A percentile compares a stretch with the other conserved stretches of the same genome.
Evolutionary conservation across 192 early-diverging fungal species (phyloP).

Genomic region (Umbelopsis isabellina): DNA sequence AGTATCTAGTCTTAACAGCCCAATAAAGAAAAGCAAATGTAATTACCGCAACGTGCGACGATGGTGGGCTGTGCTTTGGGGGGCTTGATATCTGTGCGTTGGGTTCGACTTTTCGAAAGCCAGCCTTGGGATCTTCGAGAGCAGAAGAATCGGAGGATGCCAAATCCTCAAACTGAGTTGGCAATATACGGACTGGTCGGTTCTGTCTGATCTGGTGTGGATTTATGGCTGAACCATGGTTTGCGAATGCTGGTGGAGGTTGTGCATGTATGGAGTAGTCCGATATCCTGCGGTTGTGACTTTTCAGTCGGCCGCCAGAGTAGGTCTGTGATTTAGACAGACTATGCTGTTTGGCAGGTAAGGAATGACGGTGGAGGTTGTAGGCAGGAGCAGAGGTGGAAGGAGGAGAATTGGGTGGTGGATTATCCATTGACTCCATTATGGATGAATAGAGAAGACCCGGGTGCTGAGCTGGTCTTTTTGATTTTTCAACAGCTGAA

Average conservation of each 20-base stretch:
- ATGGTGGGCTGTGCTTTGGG: neutral
- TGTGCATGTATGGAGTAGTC: slow-evolving; percentile 20
- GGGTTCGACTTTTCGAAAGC: slow-evolving; percentile 1
- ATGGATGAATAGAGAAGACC: slow-evolving; percentile 11
- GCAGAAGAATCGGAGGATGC: neutral
- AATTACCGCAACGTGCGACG: slow-evolving; percentile 3
- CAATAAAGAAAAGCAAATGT: neutral
- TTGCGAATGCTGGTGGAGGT: slow-evolving; percentile 11
- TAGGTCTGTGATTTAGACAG: neutral
- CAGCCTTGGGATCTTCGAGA: neutral
- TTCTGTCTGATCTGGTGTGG: slow-evolving; percentile 6
- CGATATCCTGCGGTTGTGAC: slow-evolving; percentile 17
- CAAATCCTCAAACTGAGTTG: slow-evolving; percentile 6
- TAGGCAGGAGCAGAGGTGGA: neutral
- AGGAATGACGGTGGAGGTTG: slow-evolving; percentile 9
- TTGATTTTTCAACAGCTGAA: slow-evolving; percentile 10
- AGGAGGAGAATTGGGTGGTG: neutral
- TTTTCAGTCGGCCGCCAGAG: slow-evolving; percentile 3
- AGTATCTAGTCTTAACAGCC: neutral
- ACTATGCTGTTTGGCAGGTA: neutral
- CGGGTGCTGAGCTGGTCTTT: neutral
- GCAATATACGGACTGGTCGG: neutral
- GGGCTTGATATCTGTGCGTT: neutral
- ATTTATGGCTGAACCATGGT: slow-evolving; percentile 1
- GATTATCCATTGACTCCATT: slow-evolving; percentile 11